Conservation (phyloP, 139 green algal genomes). For the Chlamydomonas eustigma region DNA sequence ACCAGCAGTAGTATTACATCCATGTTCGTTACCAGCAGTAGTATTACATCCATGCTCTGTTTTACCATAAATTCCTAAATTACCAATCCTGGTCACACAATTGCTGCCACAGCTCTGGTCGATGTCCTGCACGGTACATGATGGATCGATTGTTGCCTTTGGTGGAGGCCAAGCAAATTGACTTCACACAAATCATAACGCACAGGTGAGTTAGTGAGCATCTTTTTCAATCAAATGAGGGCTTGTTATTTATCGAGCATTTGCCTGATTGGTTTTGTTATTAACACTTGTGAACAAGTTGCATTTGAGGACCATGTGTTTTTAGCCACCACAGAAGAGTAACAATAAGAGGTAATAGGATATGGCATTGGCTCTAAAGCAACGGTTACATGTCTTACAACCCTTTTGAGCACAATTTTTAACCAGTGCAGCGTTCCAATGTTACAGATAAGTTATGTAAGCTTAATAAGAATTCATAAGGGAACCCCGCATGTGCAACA, state of each 20-base stretch:
- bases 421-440: too few relatives aligned
- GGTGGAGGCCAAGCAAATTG: conserved; percentile 11
- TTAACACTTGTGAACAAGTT: not conserved
- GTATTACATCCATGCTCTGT: too few relatives aligned
- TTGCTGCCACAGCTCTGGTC: conserved; percentile 29
- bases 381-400: not conserved
- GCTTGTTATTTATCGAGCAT: not conserved
- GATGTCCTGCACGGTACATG: conserved; percentile 35
- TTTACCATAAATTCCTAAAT: too few relatives aligned
- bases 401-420: too few relatives aligned
- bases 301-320: too few relatives aligned
- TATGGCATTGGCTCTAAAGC: not conserved
- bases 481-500: too few relatives aligned
- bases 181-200: conserved; percentile 13
- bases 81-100: too few relatives aligned
- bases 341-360: not conserved
- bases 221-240: not conserved
- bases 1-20: too few relatives aligned
- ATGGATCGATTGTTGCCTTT: conserved; percentile 34
- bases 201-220: not conserved
- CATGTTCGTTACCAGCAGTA: too few relatives aligned
- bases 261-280: not conserved
- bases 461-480: too few relatives aligned
- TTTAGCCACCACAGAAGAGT: too few relatives aligned
- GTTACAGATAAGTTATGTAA: too few relatives aligned